Evolutionary conservation across 495 filamentous ascomycete species (phyloP).

Genomic region (Aspergillus cavernicola): DNA sequence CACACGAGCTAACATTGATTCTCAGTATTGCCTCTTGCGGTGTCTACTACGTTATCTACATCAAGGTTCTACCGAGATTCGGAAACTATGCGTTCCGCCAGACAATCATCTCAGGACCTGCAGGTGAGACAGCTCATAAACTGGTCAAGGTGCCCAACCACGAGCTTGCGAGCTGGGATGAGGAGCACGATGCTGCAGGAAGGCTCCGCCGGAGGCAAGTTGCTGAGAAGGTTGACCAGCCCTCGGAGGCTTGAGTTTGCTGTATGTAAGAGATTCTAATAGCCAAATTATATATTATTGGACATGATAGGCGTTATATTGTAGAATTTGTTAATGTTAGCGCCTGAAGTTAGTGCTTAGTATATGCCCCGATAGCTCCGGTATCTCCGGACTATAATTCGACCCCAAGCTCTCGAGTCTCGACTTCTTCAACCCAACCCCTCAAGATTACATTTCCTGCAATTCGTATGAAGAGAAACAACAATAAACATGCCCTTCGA

Average conservation of each 20-base stretch:
- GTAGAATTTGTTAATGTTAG: no score
- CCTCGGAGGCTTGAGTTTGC: not conserved
- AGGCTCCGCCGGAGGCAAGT: constrained; percentile 7
- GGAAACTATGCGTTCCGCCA: constrained; percentile 52
- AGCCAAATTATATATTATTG: no score
- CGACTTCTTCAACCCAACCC: no score
- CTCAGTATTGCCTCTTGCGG: constrained; percentile 47
- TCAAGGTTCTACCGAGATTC: constrained; percentile 47
- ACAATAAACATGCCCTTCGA: not conserved
- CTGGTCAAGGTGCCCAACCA: constrained; percentile 51
- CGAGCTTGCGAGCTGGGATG: constrained; percentile 51
- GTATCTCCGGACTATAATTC: not conserved
- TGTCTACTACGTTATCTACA: constrained; percentile 56
- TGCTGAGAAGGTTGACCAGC: not conserved
- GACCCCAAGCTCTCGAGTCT: not conserved
- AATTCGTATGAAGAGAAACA: no score
- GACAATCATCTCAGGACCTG: constrained; percentile 45
- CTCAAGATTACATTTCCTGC: no score
- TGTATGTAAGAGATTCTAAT: no score
- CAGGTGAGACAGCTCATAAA: constrained; percentile 47
- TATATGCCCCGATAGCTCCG: constrained; percentile 4
- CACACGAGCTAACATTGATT: not conserved
- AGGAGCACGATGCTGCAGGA: constrained; percentile 52
- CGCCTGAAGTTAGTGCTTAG: no score
- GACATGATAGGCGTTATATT: no score